Evolutionary conservation across 257 asterid species (phyloP), one percentile per base, ranked within the genome.

Genomic region (Salvia hispanica): DNA sequence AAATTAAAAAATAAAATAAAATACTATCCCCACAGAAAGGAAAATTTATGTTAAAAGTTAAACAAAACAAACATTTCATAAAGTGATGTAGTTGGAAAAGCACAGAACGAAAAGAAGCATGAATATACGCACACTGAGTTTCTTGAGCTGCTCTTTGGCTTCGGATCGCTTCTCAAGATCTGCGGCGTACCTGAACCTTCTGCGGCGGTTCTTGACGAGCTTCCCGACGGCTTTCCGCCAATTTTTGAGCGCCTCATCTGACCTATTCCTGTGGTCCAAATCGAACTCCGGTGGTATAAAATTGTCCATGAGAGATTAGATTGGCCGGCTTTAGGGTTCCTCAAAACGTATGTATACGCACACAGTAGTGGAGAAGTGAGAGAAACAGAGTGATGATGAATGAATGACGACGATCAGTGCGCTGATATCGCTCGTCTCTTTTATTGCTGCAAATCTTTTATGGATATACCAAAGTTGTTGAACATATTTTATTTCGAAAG

Each of bases 171-270:
- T 89, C 62, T 81, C 88, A 9, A 92, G 84, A 72, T 81, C 89
- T 39, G 96, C 88, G 58, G 86, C 74, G 72, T 89, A 92, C 0
- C 98, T 87, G 61, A 89, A 92, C 36, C 96, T 78, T 4, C 98
- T 84, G 50, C 95, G 86, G 21, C 85, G 85, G 73, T 92, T 92
- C 74, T 65, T 78, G 60, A 89, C 96, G 7, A 92, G 65, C 1
- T 45, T 66, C 10, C 85, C 84, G 36, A 86, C 90, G 83, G 95
- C 95, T 0, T 80, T 71, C 9, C 98, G 84, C 98, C 98, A 92
- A 59, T 73, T 75, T 65, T 58, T 51, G 78, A 77, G 84, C 12
- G 88, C 90, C 72, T 82, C 96, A 28, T 58, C 87, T 63, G 94
- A 79, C 34, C 83, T 84, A 36, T 81, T 66, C 67, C 79, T 86